Base-by-base conservation (phyloP, 1,284 basidiomycete species). In the Lignosus rhinocerotis region DNA sequence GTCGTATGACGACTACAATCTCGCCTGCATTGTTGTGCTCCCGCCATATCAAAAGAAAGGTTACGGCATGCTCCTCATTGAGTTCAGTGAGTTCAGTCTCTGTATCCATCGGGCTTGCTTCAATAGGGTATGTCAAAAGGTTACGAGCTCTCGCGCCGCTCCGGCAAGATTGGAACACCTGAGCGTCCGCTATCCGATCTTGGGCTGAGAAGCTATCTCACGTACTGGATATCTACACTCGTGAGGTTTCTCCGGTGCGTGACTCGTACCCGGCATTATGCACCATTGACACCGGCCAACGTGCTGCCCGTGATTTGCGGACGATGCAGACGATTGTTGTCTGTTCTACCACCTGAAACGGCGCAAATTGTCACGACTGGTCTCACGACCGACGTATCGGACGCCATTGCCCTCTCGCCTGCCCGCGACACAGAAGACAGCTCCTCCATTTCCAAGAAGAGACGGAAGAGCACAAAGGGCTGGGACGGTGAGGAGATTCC, bases 1-100 rank as follows among this genome's bases (percentile, higher is more conserved):
- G 21, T 96, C 94, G 1, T 97, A 94, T 67, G 96, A 99, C 67
- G 93, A 96, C 67, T 98, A 96, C 77, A 99, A 99, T 69, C 82
- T 99, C 14, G 96, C 96, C 1, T 97, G 94, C 73, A 99, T 99
- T 67, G 88, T 98, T 62, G 94, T 93, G 2, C 86, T 99, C 54
- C 97, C 96, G 1, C 96, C 95, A 14, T 95, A 89, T 70, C 96
- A 98, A 71, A 84, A 88, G 62, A 85, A 88, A 67, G 92, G 94
- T 7, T 98, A 92, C 69, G 96, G 96, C 3, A 96, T 94, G 78
- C 84, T 99, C 39, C 84, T 99, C 81, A 98, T 99, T 69, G 96
- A 99, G 77, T 98, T 98, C 79, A 98, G 96, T 96, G 67, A 54
- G 82, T 78, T n/a, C 52, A 33, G 51, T 44, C 41, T 55, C 44